Conservation (phyloP, 352 stramenopile genomes). For the Globisporangium acanthophoron region DNA sequence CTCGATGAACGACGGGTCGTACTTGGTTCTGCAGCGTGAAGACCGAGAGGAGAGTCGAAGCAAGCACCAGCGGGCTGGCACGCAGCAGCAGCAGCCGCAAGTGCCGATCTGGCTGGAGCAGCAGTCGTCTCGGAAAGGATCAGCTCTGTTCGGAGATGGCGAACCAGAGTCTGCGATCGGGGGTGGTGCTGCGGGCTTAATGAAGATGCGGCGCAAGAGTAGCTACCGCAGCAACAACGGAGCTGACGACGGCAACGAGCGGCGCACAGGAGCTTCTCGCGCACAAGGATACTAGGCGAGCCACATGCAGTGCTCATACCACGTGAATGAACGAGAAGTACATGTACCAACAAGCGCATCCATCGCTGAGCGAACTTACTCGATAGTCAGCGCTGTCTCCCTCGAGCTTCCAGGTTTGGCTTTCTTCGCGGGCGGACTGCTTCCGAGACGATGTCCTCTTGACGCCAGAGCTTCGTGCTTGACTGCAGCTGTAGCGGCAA, state of each 20-base stretch:
- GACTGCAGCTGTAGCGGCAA: neutral
- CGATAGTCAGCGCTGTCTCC: slow-evolving; percentile 11
- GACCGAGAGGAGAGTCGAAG: slow-evolving; percentile 14
- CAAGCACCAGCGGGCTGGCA: neutral
- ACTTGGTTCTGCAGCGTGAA: slow-evolving; percentile 16
- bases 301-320: neutral
- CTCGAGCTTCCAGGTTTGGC: slow-evolving; percentile 1
- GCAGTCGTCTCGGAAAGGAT: slow-evolving; percentile 17
- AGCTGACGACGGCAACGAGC: slow-evolving; percentile 11
- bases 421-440: slow-evolving; percentile 6
- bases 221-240: slow-evolving; percentile 29
- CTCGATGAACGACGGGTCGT: slow-evolving; percentile 32
- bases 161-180: slow-evolving; percentile 34
- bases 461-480: neutral
- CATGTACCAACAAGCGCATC: neutral
- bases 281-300: slow-evolving; percentile 8
- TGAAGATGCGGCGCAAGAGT: slow-evolving; percentile 69
- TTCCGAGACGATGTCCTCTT: neutral
- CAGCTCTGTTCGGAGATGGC: slow-evolving; percentile 20
- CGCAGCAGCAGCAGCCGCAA: slow-evolving; percentile 19
- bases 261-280: neutral
- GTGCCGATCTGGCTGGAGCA: slow-evolving; percentile 61
- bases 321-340: neutral
- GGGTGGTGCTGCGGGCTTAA: slow-evolving; percentile 49
- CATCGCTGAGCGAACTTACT: slow-evolving; percentile 3